Evolutionary conservation across 1,284 basidiomycete genomes (phyloP).

Genomic region (Apiotrichum siamense): DNA sequence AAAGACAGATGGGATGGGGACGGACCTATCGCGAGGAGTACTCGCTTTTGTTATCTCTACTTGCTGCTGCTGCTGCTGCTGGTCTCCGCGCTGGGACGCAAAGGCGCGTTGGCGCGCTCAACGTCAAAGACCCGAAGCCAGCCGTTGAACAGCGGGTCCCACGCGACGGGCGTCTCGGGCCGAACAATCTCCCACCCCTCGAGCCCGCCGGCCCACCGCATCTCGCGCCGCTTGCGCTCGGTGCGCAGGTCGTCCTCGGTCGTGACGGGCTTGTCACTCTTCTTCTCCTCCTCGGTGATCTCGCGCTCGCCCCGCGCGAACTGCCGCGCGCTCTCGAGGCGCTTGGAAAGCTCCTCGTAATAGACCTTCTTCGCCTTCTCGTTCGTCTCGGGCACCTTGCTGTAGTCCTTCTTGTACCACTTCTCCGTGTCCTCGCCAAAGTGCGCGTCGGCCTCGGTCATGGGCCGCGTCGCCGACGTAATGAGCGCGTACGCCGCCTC

Average conservation of each 20-base stretch:
- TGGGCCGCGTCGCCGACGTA: constrained; percentile 59
- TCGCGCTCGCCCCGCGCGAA: constrained; percentile 72
- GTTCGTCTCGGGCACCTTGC: constrained; percentile 59
- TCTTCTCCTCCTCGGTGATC: constrained; percentile 72
- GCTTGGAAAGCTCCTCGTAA: constrained; percentile 65
- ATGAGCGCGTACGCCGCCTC: constrained; percentile 75
- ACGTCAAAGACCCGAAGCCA: constrained; percentile 60
- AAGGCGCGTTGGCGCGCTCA: too few relatives aligned
- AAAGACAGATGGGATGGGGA: not conserved
- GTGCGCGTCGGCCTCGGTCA: constrained; percentile 62
- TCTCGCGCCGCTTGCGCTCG: constrained; percentile 78
- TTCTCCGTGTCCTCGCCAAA: constrained; percentile 65
- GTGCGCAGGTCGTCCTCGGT: constrained; percentile 80
- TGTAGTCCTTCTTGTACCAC: constrained; percentile 62
- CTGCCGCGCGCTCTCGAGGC: constrained; percentile 68
- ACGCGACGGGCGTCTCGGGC: constrained; percentile 58
- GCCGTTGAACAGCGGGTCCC: constrained; percentile 68
- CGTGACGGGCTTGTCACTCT: constrained; percentile 63
- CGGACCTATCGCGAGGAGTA: too few relatives aligned
- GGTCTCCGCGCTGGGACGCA: too few relatives aligned
- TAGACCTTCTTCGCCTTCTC: constrained; percentile 66
- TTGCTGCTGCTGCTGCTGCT: too few relatives aligned
- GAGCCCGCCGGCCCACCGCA: constrained; percentile 69
- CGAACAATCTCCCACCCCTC: constrained; percentile 71
- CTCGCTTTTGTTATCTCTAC: too few relatives aligned